These are phyloP conservation scores for Maudiozyma bulderi DNA, from an alignment of 805 yeast genomes.

Conservation along the genomic window DNA sequence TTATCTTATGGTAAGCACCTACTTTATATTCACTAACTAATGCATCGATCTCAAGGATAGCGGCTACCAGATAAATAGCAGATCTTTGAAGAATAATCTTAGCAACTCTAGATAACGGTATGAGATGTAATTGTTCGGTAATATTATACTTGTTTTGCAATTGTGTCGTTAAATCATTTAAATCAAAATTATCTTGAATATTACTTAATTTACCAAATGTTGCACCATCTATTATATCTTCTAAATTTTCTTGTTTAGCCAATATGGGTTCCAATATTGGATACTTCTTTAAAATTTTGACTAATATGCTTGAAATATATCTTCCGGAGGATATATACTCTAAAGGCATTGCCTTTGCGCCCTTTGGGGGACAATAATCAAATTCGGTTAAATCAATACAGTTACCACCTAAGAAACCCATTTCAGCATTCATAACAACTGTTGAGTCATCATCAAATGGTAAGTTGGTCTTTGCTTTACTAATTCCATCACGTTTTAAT, in stretches of 20 bases:
- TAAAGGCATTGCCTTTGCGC: slow-evolving; percentile 17
- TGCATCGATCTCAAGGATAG: slow-evolving; percentile 11
- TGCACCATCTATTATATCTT: slow-evolving; percentile 15
- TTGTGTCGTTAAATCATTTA: not conserved
- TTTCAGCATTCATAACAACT: slow-evolving; percentile 19
- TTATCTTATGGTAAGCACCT: not conserved
- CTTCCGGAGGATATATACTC: slow-evolving; percentile 24
- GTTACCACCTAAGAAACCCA: slow-evolving; percentile 21
- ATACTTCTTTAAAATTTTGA: slow-evolving; percentile 11
- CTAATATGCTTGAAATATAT: slow-evolving; percentile 18
- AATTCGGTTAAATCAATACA: slow-evolving; percentile 13
- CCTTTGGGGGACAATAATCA: slow-evolving; percentile 7
- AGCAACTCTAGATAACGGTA: slow-evolving; percentile 7
- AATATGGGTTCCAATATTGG: not conserved
- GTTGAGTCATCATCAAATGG: slow-evolving; percentile 1
- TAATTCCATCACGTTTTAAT: slow-evolving; percentile 5
- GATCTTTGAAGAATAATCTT: slow-evolving; percentile 18
- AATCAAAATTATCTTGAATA: not conserved
- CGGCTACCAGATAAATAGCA: slow-evolving; percentile 16
- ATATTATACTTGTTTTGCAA: not conserved
- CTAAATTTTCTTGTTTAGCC: not conserved
- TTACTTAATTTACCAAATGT: slow-evolving; percentile 11
- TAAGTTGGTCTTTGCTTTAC: not conserved
- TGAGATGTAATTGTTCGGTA: slow-evolving; percentile 3
- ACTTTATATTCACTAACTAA: not conserved